These are phyloP conservation scores for Colletotrichum chlorophyti DNA, from an alignment of 2,329 filamentous ascomycete genomes.

Conservation along the genomic window DNA sequence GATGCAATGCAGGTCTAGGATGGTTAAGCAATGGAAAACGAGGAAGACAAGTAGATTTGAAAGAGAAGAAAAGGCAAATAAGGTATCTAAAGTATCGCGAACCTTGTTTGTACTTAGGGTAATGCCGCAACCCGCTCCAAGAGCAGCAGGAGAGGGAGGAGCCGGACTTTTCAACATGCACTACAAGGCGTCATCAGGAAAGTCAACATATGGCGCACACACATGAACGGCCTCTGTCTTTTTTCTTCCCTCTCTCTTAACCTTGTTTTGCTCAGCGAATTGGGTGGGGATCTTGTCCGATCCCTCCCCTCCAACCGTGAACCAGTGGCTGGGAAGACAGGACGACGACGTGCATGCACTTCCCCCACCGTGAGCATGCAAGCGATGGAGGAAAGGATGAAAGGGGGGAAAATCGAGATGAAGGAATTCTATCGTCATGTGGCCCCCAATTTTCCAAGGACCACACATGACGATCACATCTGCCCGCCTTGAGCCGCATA, in stretches of 20 bases:
- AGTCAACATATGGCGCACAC: too few relatives aligned
- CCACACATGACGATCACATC: conserved; percentile 8
- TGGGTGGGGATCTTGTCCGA: background rate
- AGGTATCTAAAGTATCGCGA: too few relatives aligned
- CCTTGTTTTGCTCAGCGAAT: background rate
- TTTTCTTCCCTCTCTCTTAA: background rate
- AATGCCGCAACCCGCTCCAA: too few relatives aligned
- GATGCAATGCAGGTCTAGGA: background rate
- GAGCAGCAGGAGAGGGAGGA: too few relatives aligned
- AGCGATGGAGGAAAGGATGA: background rate
- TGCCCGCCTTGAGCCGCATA: background rate
- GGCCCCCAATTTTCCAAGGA: background rate
- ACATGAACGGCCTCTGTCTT: background rate
- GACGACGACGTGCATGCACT: background rate
- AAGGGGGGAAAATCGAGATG: conserved; percentile 12
- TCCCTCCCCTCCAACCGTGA: too few relatives aligned
- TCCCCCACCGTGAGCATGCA: too few relatives aligned
- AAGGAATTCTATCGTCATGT: conserved; percentile 18
- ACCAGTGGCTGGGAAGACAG: background rate
- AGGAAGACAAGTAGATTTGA: background rate
- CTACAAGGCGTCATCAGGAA: conserved; percentile 10
- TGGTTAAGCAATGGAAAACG: background rate
- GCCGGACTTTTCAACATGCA: too few relatives aligned
- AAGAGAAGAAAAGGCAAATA: conserved; percentile 6
- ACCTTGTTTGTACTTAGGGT: too few relatives aligned